These are phyloP conservation scores for Cercophora scortea DNA, from an alignment of 495 filamentous ascomycete species.

Conservation along the genomic window DNA sequence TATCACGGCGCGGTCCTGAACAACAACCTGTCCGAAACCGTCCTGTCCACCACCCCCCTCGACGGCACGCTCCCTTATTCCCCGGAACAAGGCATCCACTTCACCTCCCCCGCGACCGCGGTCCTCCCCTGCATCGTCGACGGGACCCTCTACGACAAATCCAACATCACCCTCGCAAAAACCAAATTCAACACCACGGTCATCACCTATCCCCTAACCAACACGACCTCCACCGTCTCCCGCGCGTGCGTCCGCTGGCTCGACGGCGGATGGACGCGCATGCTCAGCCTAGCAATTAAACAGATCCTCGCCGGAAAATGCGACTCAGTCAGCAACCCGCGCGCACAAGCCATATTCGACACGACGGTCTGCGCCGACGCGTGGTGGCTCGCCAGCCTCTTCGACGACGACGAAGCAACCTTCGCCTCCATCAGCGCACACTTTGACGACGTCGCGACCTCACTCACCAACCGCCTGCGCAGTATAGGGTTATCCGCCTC, in stretches of 20 bases:
- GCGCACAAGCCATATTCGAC: not conserved
- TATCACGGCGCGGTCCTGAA: not conserved
- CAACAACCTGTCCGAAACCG: not conserved
- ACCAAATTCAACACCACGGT: not conserved
- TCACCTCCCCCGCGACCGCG: not conserved
- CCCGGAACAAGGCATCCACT: not conserved
- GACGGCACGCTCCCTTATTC: not conserved
- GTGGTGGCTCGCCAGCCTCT: constrained; percentile 1
- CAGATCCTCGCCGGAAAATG: not conserved
- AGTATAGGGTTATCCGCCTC: not conserved
- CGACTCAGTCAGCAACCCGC: not conserved
- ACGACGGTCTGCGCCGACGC: not conserved
- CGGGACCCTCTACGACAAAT: not conserved
- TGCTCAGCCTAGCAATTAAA: not conserved
- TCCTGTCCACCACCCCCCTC: not conserved
- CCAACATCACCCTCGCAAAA: not conserved
- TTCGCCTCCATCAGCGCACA: not conserved
- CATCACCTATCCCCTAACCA: not conserved
- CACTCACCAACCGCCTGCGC: constrained; percentile 2
- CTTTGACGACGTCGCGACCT: not conserved
- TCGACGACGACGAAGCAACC: not conserved
- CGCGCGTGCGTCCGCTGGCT: not conserved
- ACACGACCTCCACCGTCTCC: not conserved
- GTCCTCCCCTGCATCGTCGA: not conserved
- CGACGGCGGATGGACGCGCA: not conserved